phyloP scores from a whole-genome alignment of 2,329 filamentous ascomycete genomes.

The Clonostachys rhizophaga region DNA sequence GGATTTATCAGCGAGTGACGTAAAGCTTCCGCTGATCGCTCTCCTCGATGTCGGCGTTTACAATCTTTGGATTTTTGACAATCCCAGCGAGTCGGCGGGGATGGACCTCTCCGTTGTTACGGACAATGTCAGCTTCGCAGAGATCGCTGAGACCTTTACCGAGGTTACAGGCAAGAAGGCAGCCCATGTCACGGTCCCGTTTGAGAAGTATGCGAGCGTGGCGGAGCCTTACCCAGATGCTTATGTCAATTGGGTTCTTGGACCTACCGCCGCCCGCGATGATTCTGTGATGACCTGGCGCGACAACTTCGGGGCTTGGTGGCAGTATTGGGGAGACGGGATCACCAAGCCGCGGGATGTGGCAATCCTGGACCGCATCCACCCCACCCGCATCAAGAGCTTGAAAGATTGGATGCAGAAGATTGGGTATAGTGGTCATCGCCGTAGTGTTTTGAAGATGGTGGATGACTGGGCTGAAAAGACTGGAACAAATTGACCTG shows the following conservation, averaged over 20 bases:
- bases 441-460: not conserved
- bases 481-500: no score
- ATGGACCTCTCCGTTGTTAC: constrained; percentile 14
- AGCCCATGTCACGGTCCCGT: not conserved
- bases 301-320: constrained; percentile 5
- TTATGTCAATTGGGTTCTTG: not conserved
- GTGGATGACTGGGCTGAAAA: not conserved
- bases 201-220: not conserved
- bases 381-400: not conserved
- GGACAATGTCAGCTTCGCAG: constrained; percentile 10
- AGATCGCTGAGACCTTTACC: constrained; percentile 3
- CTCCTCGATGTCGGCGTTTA: constrained; percentile 15
- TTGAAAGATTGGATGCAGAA: constrained; percentile 1
- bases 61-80: constrained; percentile 15
- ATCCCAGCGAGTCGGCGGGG: constrained; percentile 10
- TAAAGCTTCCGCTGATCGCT: constrained; percentile 9
- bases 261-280: constrained; percentile 5
- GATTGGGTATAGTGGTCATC: not conserved
- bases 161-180: constrained; percentile 3
- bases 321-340: constrained; percentile 7
- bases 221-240: not conserved
- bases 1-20: not conserved
- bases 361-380: constrained; percentile 9
- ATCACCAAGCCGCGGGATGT: constrained; percentile 4
- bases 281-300: constrained; percentile 8